Conservation (phyloP, 345 rosid species). For the Clarkia xantiana region DNA sequence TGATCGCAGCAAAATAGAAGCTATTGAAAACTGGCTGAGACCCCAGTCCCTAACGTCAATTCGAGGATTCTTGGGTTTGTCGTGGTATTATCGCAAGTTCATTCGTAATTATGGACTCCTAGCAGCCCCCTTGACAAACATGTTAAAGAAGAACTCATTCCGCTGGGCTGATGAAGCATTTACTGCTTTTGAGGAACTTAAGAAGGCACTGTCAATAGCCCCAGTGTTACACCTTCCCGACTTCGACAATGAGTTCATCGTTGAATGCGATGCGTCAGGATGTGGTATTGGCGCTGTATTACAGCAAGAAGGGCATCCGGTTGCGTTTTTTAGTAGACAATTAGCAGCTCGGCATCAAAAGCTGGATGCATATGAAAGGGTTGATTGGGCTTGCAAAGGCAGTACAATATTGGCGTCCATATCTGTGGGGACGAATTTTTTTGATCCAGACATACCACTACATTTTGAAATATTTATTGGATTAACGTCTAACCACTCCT, state of each 20-base stretch:
- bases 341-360: background rate
- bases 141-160: background rate
- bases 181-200: background rate
- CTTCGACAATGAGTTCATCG: too few relatives aligned
- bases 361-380: background rate
- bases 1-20: background rate
- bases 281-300: background rate
- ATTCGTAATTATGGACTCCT: background rate
- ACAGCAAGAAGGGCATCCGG: background rate
- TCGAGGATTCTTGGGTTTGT: background rate
- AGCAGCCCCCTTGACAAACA: background rate
- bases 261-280: background rate
- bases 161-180: background rate
- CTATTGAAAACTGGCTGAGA: background rate
- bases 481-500: background rate
- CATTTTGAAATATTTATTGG: background rate
- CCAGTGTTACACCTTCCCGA: background rate
- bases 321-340: background rate
- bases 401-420: background rate
- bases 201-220: background rate
- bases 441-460: background rate
- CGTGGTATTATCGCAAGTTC: conserved; percentile 1
- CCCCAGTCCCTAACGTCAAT: background rate
- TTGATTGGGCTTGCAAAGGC: background rate
- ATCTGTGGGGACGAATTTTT: background rate